A percentile compares a stretch with the other conserved stretches of the same genome.
These are phyloP conservation scores for Verticillium tricorpus DNA, from an alignment of 2,329 filamentous ascomycete species.

Conservation along the genomic window DNA sequence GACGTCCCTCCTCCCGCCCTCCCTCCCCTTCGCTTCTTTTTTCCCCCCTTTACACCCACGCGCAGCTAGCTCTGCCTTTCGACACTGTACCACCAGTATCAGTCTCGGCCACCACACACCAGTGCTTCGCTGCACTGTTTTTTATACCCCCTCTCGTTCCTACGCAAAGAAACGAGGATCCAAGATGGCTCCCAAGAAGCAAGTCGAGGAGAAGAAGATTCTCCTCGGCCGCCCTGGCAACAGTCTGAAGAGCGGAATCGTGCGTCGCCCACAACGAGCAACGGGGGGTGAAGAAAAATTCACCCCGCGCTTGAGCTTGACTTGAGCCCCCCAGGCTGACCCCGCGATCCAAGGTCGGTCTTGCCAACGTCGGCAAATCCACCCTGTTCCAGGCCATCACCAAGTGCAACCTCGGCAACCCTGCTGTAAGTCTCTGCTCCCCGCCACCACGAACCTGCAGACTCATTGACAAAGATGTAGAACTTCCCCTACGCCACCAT, in stretches of 20 bases:
- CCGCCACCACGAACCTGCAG: conserved; percentile 26
- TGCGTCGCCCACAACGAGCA: conserved; percentile 39
- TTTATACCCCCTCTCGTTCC: conserved; percentile 44
- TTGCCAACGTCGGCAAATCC: conserved; percentile 99
- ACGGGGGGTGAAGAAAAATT: neutral
- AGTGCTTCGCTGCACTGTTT: conserved; percentile 46
- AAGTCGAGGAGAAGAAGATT: conserved; percentile 88
- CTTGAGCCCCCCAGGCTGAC: neutral
- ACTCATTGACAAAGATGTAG: conserved; percentile 33
- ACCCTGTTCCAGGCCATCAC: conserved; percentile 99
- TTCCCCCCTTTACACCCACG: conserved; percentile 42
- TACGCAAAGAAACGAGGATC: conserved; percentile 56
- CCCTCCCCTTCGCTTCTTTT: conserved; percentile 49
- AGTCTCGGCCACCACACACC: conserved; percentile 31
- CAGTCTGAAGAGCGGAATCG: conserved; percentile 98
- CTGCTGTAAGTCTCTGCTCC: conserved; percentile 63
- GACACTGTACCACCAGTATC: neutral
- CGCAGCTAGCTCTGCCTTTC: conserved; percentile 66
- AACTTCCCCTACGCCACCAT: conserved; percentile 99
- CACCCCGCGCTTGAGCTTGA: conserved; percentile 2
- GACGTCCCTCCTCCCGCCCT: conserved; percentile 33
- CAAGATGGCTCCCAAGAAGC: conserved; percentile 96
- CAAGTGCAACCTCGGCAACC: conserved; percentile 95
- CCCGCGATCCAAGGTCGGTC: conserved; percentile 60
- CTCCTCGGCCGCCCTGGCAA: conserved; percentile 94